A percentile compares a stretch with the other conserved stretches of the same genome.
These are phyloP conservation scores for Tuber borchii DNA, from an alignment of 495 filamentous ascomycete species.

Conservation along the genomic window DNA sequence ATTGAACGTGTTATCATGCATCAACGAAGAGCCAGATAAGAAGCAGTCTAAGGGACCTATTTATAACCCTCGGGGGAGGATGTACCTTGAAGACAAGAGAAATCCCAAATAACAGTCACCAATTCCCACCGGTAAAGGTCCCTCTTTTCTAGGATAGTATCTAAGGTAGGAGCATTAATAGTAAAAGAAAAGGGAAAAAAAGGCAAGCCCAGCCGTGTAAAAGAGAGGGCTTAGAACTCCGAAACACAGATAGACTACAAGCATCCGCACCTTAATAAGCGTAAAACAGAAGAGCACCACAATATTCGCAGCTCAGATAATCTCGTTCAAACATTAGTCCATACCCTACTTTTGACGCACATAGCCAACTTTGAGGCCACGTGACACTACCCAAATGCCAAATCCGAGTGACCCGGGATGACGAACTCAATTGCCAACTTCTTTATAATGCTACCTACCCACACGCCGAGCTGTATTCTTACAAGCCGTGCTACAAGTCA, in stretches of 20 bases:
- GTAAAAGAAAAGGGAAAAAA: neutral
- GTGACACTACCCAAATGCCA: too few species aligned
- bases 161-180: neutral
- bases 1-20: neutral
- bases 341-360: too few species aligned
- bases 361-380: too few species aligned
- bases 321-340: too few species aligned
- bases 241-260: neutral
- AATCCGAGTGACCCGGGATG: too few species aligned
- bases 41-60: neutral
- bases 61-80: neutral
- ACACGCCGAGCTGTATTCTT: too few species aligned
- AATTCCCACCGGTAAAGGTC: neutral
- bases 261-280: neutral
- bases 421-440: too few species aligned
- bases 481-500: too few species aligned
- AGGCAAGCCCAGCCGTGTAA: neutral
- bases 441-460: too few species aligned
- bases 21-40: neutral
- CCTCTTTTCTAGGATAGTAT: neutral
- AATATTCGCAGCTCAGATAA: neutral
- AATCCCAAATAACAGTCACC: neutral
- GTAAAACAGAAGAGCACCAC: neutral
- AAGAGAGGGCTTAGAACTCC: neutral
- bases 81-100: neutral